Conservation (phyloP, 2,329 filamentous ascomycete genomes). For the Apiospora kogelbergensis region DNA sequence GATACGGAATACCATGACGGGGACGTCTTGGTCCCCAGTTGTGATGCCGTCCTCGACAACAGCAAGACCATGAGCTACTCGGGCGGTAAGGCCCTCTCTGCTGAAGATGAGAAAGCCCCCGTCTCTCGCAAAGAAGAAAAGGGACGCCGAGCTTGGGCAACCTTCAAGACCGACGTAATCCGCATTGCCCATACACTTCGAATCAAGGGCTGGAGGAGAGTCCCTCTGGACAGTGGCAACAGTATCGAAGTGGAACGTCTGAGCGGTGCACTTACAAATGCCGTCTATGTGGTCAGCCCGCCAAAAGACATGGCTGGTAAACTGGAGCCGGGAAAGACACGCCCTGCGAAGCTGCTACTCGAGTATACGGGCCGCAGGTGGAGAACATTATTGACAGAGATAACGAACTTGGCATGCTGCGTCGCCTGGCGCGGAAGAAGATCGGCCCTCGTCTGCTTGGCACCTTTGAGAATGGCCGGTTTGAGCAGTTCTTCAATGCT, state of each 20-base stretch:
- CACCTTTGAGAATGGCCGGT: slow-evolving; percentile 91
- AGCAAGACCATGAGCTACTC: slow-evolving; percentile 81
- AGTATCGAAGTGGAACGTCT: slow-evolving; percentile 71
- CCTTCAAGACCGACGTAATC: slow-evolving; percentile 90
- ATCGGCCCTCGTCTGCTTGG: slow-evolving; percentile 91
- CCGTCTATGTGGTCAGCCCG: slow-evolving; percentile 90
- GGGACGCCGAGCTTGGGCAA: slow-evolving; percentile 76
- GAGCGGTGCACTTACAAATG: slow-evolving; percentile 93
- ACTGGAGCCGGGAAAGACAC: slow-evolving; percentile 40
- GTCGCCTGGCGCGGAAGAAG: slow-evolving; percentile 82
- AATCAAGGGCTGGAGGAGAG: slow-evolving; percentile 86
- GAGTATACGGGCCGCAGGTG: slow-evolving; percentile 92
- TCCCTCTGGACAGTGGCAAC: slow-evolving; percentile 70
- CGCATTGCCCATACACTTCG: slow-evolving; percentile 84
- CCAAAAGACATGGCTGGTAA: slow-evolving; percentile 59
- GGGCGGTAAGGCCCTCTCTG: slow-evolving; percentile 45
- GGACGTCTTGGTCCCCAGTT: slow-evolving; percentile 80
- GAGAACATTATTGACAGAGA: slow-evolving; percentile 95
- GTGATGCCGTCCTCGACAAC: slow-evolving; percentile 85
- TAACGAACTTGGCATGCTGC: slow-evolving; percentile 81
- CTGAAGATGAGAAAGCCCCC: slow-evolving; percentile 40
- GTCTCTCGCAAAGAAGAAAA: slow-evolving; percentile 54
- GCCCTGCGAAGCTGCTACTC: slow-evolving; percentile 74
- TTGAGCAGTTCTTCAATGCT: slow-evolving; percentile 92
- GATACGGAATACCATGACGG: slow-evolving; percentile 84